phyloP scores from a whole-genome alignment of 805 yeast species.

The Ogataea thermomethanolica region DNA sequence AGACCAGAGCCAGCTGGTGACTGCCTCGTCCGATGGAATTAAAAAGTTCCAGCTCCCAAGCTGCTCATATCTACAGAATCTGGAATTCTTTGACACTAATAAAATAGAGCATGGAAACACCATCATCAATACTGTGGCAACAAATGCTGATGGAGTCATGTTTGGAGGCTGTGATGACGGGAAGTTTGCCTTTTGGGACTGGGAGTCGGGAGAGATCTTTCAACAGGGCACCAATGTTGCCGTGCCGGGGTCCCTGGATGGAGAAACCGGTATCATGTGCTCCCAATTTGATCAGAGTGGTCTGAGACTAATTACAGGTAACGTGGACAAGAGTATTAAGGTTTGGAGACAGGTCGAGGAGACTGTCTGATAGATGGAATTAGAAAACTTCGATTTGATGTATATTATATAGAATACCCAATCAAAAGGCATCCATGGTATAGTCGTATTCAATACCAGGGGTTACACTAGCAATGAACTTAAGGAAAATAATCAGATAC shows the following conservation, averaged over 20 bases:
- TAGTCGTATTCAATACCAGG: constrained; percentile 98
- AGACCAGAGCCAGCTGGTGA: constrained; percentile 64
- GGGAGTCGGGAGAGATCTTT: constrained; percentile 61
- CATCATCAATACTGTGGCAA: constrained; percentile 66
- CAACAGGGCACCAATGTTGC: constrained; percentile 53
- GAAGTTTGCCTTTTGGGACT: constrained; percentile 70
- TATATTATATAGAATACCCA: background rate
- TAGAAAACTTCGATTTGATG: background rate
- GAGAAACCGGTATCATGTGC: constrained; percentile 66
- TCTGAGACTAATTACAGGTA: constrained; percentile 76
- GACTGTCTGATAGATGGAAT: background rate
- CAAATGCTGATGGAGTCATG: constrained; percentile 58
- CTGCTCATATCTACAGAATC: constrained; percentile 54
- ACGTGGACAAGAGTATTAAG: constrained; percentile 83
- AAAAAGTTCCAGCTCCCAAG: constrained; percentile 82
- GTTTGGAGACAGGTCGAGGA: constrained; percentile 58
- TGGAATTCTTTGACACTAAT: constrained; percentile 46
- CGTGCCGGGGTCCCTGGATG: constrained; percentile 66
- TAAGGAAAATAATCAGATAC: constrained; percentile 81
- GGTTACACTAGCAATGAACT: constrained; percentile 93
- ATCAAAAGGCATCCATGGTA: constrained; percentile 89
- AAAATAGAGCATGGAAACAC: constrained; percentile 31
- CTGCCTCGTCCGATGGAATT: constrained; percentile 78
- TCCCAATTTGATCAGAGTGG: constrained; percentile 80
- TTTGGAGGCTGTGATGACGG: constrained; percentile 89